Evolutionary conservation across 257 asterid genomes (phyloP).

Genomic region (Paulownia fortunei): DNA sequence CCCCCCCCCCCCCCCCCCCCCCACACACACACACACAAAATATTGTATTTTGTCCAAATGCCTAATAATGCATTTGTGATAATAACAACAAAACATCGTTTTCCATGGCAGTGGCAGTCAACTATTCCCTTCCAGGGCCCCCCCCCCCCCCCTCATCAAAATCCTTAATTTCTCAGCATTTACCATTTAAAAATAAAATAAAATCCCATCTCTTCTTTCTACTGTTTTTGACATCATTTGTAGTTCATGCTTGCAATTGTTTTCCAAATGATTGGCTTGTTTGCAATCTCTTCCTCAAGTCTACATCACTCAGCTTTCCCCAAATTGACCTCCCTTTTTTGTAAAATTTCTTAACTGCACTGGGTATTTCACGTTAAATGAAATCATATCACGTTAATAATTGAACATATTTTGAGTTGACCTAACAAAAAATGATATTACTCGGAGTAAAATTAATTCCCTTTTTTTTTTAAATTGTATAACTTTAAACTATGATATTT

Average conservation of each 20-base stretch:
- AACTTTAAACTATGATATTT: too few relatives aligned
- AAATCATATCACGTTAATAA: too few relatives aligned
- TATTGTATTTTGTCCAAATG: conserved; percentile 4
- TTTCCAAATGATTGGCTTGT: conserved; percentile 40
- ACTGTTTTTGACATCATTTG: conserved; percentile 21
- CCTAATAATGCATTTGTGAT: conserved; percentile 37
- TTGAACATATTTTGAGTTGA: too few relatives aligned
- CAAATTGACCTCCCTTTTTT: conserved; percentile 13
- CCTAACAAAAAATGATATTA: too few relatives aligned
- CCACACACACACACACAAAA: not conserved
- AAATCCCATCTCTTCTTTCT: not conserved
- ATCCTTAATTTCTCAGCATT: not conserved
- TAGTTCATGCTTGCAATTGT: conserved; percentile 28
- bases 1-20: not conserved
- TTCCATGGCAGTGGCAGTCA: conserved; percentile 39
- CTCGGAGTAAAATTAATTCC: too few relatives aligned
- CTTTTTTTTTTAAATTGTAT: too few relatives aligned
- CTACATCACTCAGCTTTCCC: conserved; percentile 22
- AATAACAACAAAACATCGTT: conserved; percentile 44
- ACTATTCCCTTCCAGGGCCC: conserved; percentile 39
- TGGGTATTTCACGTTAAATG: too few relatives aligned
- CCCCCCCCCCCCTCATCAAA: conserved; percentile 2
- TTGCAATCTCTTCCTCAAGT: conserved; percentile 15
- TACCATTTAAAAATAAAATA: not conserved
- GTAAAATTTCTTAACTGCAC: too few relatives aligned